Percentiles rank a stretch among this genome's conserved stretches.
Conservation (phyloP, 2,329 filamentous ascomycete species). For the Byssoonygena ceratinophila region DNA sequence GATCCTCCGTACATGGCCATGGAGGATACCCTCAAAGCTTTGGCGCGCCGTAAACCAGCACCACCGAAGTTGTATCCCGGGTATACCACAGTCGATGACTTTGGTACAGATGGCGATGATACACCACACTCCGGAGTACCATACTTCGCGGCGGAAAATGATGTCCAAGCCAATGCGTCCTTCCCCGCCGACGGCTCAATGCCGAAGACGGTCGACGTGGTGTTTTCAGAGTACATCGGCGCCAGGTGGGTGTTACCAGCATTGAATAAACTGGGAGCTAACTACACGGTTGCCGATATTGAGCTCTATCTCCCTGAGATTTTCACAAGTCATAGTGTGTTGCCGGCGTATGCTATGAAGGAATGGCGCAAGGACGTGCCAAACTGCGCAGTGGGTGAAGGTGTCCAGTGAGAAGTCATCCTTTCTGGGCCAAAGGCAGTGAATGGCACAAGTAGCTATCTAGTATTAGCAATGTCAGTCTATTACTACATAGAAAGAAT, state of each 20-base stretch:
- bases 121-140: slow-evolving; percentile 24
- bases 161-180: slow-evolving; percentile 26
- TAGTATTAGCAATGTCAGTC: too few species aligned
- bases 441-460: too few species aligned
- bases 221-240: slow-evolving; percentile 22
- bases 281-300: slow-evolving; percentile 24
- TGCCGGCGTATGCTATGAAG: slow-evolving; percentile 27
- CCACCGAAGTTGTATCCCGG: slow-evolving; percentile 18
- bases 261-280: slow-evolving; percentile 21
- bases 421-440: too few species aligned
- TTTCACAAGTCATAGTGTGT: slow-evolving; percentile 25
- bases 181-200: slow-evolving; percentile 20
- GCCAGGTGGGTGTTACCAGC: slow-evolving; percentile 19
- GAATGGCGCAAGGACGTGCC: slow-evolving; percentile 18
- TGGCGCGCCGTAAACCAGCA: slow-evolving; percentile 17
- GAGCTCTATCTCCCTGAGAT: slow-evolving; percentile 23
- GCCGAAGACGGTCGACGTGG: slow-evolving; percentile 20
- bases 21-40: slow-evolving; percentile 14
- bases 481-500: too few species aligned
- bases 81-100: slow-evolving; percentile 27
- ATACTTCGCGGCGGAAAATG: slow-evolving; percentile 20
- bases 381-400: slow-evolving; percentile 16
- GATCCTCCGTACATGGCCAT: slow-evolving; percentile 16
- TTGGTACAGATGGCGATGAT: slow-evolving; percentile 28
- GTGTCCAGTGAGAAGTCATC: background rate